Conservation (phyloP, 768 basidiomycete genomes). For the Pholiota microspora region DNA sequence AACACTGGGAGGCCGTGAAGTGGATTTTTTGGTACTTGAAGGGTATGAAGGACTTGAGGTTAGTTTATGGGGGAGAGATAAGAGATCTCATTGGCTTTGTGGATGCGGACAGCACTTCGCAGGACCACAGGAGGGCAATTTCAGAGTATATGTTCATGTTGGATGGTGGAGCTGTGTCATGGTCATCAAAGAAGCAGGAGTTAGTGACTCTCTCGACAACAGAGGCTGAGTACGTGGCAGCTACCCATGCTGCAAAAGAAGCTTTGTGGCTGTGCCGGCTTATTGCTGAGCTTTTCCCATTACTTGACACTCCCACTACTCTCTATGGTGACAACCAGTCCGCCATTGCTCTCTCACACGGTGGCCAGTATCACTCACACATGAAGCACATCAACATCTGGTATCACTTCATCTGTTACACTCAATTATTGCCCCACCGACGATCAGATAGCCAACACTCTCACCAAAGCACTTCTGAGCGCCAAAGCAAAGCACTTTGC, state of each 20-base stretch:
- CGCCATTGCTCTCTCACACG: conserved; percentile 12
- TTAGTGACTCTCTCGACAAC: conserved; percentile 22
- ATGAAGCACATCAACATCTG: conserved; percentile 14
- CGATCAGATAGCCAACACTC: conserved; percentile 12
- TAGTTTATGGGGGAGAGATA: conserved; percentile 11
- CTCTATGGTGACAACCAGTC: conserved; percentile 15
- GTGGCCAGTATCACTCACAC: conserved; percentile 11
- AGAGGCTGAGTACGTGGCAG: conserved; percentile 16
- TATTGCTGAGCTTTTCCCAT: conserved; percentile 4
- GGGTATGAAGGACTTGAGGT: conserved; percentile 6
- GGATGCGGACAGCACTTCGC: conserved; percentile 10
- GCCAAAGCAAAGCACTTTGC: conserved; percentile 14
- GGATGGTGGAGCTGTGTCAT: conserved; percentile 25
- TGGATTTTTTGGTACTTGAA: conserved; percentile 6
- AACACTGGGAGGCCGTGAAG: conserved; percentile 9
- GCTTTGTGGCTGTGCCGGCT: conserved; percentile 10
- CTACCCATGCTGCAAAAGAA: conserved; percentile 7
- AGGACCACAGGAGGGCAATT: conserved; percentile 7
- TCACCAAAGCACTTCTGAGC: conserved; percentile 17
- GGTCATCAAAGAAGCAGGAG: conserved; percentile 29
- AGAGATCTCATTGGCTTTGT: neutral
- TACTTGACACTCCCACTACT: neutral
- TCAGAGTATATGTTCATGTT: conserved; percentile 20
- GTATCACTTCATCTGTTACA: conserved; percentile 9
- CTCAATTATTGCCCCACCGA: conserved; percentile 14